phyloP scores from a whole-genome alignment of 108 stramenopile genomes.

The Cyclostephanos invisitatus region DNA sequence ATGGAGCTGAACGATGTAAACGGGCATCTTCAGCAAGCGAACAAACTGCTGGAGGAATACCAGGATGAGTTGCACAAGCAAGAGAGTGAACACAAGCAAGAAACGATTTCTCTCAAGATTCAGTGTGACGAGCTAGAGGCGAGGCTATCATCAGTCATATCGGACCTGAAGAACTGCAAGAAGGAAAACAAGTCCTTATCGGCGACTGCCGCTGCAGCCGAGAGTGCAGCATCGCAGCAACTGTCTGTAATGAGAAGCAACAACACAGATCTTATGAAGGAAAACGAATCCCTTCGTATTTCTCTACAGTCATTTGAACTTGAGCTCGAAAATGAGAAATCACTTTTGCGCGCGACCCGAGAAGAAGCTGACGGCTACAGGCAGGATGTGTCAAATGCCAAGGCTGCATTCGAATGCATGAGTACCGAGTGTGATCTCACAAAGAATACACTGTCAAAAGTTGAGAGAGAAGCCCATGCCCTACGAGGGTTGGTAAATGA shows the following conservation, averaged over 20 bases:
- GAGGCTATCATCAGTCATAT: slow-evolving; percentile 10
- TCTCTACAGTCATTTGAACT: slow-evolving; percentile 34
- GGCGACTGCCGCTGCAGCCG: not conserved
- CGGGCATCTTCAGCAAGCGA: slow-evolving; percentile 21
- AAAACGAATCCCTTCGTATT: slow-evolving; percentile 35
- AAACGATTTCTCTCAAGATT: slow-evolving; percentile 10
- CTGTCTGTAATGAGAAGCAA: slow-evolving; percentile 28
- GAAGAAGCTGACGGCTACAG: slow-evolving; percentile 23
- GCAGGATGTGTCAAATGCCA: slow-evolving; percentile 25
- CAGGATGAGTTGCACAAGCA: slow-evolving; percentile 22
- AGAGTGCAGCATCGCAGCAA: slow-evolving; percentile 21
- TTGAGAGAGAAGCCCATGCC: slow-evolving; percentile 15
- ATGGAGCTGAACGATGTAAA: slow-evolving; percentile 28
- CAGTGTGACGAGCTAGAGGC: slow-evolving; percentile 21
- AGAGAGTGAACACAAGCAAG: slow-evolving; percentile 17
- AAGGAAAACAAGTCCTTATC: not conserved
- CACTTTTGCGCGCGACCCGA: slow-evolving; percentile 16
- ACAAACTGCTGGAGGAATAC: slow-evolving; percentile 18
- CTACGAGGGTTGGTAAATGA: slow-evolving; percentile 15
- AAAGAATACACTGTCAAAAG: slow-evolving; percentile 16
- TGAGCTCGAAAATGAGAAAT: slow-evolving; percentile 21
- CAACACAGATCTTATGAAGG: slow-evolving; percentile 31
- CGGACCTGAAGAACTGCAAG: slow-evolving; percentile 17
- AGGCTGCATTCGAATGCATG: slow-evolving; percentile 40
- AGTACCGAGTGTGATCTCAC: slow-evolving; percentile 23